Evolutionary conservation across 2,329 filamentous ascomycete species (phyloP), one percentile per base, ranked within the genome.

Genomic region (Polychaeton citri): DNA sequence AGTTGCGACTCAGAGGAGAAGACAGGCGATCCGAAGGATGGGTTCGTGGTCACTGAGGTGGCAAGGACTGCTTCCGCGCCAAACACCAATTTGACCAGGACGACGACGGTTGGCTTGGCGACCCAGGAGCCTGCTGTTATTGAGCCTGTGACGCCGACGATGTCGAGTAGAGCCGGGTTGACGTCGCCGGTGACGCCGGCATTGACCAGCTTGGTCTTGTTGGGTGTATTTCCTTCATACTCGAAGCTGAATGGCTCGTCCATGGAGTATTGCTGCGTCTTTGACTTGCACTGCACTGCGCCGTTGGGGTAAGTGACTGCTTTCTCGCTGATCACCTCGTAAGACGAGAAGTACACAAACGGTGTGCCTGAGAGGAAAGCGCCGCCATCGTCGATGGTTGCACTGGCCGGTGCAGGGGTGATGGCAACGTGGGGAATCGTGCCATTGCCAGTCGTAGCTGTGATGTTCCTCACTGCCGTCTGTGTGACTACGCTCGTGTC

Each of bases 271-370:
- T 54, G 54, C 17, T 48, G 35, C 3, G 62, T 63, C 1, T 39
- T 45, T 28, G 54, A 54, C 8, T 41, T 48, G 38, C 54, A 58
- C 2, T 33, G 46, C 3, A 52, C 35, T 7, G 43, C 47, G 7
- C 58, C 56, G 36, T 57, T 46, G 8, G 36, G 34, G 15, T 43
- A 32, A 5, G 43, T 49, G 10, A 46, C 46, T 3, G 44, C 42
- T n/a, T 45, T 38, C 24, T 50, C 50, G 19, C 39, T 53, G 34
- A 60, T 56, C n/a, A 65, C 50, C 38, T 65, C 60, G 39, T 64
- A 65, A 4, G 50, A 49, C 13, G 56, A 59, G 43, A 65, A 63
- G 39, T 62, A 59, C 5, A 64, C 54, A 32, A 64, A 61, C 1
- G 62, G 58, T 1, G 61, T 63, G 12, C 51, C 31, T 45, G 51